Evolutionary conservation across 1,139 yeast species (phyloP).

Genomic region (Suhomyces terraborum): DNA sequence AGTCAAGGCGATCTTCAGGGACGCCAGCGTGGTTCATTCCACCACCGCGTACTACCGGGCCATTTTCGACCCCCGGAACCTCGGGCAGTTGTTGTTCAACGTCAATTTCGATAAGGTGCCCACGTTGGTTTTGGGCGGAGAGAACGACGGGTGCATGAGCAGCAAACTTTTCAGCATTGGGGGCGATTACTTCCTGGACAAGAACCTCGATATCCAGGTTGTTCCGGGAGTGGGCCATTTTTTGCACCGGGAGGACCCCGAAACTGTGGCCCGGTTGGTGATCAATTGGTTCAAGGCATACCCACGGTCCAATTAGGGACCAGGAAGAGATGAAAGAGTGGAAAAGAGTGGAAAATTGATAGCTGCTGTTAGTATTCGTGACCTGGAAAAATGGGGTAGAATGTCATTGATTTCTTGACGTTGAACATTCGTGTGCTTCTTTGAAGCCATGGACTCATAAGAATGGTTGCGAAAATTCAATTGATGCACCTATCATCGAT

Average conservation of each 20-base stretch:
- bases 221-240: conserved; percentile 42
- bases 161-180: conserved; percentile 31
- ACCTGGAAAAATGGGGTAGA: too few species aligned
- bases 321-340: not conserved
- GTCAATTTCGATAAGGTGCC: conserved; percentile 46
- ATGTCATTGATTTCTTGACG: too few species aligned
- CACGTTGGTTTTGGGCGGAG: conserved; percentile 41
- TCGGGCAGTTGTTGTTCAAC: conserved; percentile 26
- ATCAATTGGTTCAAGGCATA: conserved; percentile 30
- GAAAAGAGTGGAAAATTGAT: too few species aligned
- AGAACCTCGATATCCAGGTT: conserved; percentile 33
- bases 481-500: too few species aligned
- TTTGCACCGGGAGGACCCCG: conserved; percentile 45
- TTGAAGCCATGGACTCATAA: too few species aligned
- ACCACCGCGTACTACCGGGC: conserved; percentile 49
- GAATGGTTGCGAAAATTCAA: too few species aligned
- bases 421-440: too few species aligned
- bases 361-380: too few species aligned
- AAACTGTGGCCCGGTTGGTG: conserved; percentile 28
- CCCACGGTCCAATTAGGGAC: not conserved
- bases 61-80: conserved; percentile 28
- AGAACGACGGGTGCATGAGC: conserved; percentile 44
- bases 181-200: conserved; percentile 23
- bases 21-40: conserved; percentile 35
- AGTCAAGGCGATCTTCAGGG: conserved; percentile 31